phyloP scores from a whole-genome alignment of 148 eudicot genomes.

The Gaultheria prostrata region DNA sequence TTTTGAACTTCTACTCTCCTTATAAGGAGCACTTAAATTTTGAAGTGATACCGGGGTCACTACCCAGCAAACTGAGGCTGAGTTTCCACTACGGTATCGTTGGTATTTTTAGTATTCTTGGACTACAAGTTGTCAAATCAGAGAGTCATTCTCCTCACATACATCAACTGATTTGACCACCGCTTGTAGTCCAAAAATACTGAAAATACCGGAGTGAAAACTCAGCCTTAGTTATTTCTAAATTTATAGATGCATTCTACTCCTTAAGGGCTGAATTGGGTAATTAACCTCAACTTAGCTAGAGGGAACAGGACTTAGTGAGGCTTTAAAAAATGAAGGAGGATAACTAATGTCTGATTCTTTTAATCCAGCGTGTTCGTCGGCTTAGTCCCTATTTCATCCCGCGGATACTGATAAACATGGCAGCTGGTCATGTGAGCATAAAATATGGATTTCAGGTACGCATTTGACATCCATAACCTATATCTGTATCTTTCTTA shows the following conservation, averaged over 20 bases:
- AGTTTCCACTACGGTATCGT: no score
- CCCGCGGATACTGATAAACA: conserved; percentile 90
- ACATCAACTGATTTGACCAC: no score
- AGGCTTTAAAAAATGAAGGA: not conserved
- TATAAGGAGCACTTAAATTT: not conserved
- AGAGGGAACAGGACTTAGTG: not conserved
- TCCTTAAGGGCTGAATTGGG: not conserved
- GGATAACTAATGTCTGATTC: not conserved
- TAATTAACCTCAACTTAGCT: not conserved
- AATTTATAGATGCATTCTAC: not conserved
- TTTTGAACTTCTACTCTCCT: not conserved
- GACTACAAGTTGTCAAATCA: no score
- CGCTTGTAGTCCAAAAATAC: no score
- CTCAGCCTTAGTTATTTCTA: no score
- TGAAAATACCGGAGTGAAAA: no score
- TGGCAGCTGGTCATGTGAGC: conserved; percentile 99
- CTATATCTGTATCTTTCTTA: not conserved
- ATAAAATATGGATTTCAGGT: conserved; percentile 98
- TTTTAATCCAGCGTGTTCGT: conserved; percentile 60
- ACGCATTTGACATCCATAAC: conserved; percentile 17
- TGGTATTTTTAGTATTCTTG: no score
- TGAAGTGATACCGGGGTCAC: not conserved
- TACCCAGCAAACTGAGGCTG: not conserved
- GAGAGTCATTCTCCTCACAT: no score
- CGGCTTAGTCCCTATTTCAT: conserved; percentile 93